Evolutionary conservation across 257 asterid genomes (phyloP).

Genomic region (Solanum peruvianum): DNA sequence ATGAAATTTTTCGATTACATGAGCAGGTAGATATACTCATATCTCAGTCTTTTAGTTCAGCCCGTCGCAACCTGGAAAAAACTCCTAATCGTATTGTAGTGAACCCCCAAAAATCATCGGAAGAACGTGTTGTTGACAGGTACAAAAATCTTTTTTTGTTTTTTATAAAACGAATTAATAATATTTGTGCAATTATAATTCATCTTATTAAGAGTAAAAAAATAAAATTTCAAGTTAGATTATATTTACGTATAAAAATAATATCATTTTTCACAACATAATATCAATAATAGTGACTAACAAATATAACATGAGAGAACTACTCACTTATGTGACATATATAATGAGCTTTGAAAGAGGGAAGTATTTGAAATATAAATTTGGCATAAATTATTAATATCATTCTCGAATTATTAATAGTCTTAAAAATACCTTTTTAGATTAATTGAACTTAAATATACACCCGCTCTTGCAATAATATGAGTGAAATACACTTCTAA

Average conservation of each 20-base stretch:
- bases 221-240: background rate
- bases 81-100: constrained; percentile 11
- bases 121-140: background rate
- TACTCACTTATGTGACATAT: background rate
- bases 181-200: no score
- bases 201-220: background rate
- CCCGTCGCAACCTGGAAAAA: constrained; percentile 19
- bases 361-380: background rate
- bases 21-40: constrained; percentile 58
- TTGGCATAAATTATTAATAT: no score
- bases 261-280: background rate
- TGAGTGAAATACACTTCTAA: background rate
- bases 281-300: background rate
- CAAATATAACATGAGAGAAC: background rate
- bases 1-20: no score
- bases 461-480: fast-evolving
- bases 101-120: background rate
- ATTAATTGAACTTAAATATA: background rate
- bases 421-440: fast-evolving
- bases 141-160: background rate
- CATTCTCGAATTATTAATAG: background rate
- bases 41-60: constrained; percentile 37
- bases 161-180: no score
- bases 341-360: background rate
- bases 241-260: background rate